Base-by-base conservation (phyloP, 1,139 yeast genomes). In the Candida dubliniensis region DNA sequence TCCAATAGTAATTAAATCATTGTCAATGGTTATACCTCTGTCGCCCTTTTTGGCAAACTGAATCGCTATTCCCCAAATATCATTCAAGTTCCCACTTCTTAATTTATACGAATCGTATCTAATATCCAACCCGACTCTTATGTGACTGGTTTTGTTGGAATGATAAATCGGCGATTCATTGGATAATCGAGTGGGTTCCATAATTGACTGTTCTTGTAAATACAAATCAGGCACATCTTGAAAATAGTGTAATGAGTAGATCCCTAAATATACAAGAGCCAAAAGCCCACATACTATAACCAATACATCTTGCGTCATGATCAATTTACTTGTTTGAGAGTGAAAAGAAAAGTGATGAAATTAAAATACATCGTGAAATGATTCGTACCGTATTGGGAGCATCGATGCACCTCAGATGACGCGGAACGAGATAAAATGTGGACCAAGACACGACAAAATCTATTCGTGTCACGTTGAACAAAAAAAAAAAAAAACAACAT, bases 71-170 rank as follows among this genome's bases (percentile, higher is more conserved):
- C 38, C 47, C 90, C 91, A 85, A 3, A 84, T 61, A 61, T 84
- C 95, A 54, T 80, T 74, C 45, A 84, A 62, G 51, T 81, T 82
- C 8, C 93, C 93, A 56, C 82, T 82, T 51, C 93, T 69, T 15
- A 84, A 55, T 54, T 79, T 81, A 61, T 83, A 85, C 31, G 77
- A 82, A 41, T 77, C 72, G 47, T 73, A 72, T 43, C 87, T 71
- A 23, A 86, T 75, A 38, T 80, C 81, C 40, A 86, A 64, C 0
- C 95, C 95, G 1, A 86, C 79, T 23, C 84, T 70, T 36, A 85
- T 67, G 0, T 85, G 83, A 47, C 76, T 65, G 2, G 76, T 34
- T 55, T 82, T 78, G 42, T 77, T 79, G 38, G 85, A 81, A 51
- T 86, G 75, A 58, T 84, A 79, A 11, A 81, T 66, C 1, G 90